phyloP scores from a whole-genome alignment of 179 eudicot species.

The Amaranthus tricolor region DNA sequence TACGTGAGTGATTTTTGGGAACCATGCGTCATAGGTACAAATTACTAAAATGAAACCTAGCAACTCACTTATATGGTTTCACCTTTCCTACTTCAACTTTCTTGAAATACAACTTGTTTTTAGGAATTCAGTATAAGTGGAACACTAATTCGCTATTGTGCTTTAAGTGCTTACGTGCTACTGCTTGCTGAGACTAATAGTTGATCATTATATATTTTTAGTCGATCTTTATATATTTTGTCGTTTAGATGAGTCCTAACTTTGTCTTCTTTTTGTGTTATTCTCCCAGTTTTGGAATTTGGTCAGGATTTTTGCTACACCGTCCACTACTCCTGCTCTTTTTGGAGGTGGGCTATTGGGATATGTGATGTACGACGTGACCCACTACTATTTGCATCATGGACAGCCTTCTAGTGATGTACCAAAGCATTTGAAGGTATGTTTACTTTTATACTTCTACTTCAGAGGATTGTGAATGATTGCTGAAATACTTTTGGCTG shows the following conservation, averaged over 20 bases:
- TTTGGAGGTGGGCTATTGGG: slow-evolving; percentile 85
- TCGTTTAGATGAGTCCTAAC: background rate
- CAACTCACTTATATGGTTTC: no score
- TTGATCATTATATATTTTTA: background rate
- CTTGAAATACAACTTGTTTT: no score
- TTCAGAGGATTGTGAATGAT: background rate
- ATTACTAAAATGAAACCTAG: no score
- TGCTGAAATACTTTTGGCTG: no score
- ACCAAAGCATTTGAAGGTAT: slow-evolving; percentile 73
- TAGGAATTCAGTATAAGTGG: no score
- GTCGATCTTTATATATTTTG: background rate
- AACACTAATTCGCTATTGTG: no score
- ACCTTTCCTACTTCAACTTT: no score
- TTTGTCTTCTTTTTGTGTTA: slow-evolving; percentile 8
- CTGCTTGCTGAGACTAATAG: no score
- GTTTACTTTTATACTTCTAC: slow-evolving; percentile 10
- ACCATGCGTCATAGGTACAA: no score
- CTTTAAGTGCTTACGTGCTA: no score
- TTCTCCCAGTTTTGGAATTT: slow-evolving; percentile 69
- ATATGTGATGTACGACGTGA: slow-evolving; percentile 85
- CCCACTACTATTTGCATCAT: slow-evolving; percentile 92
- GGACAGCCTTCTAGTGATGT: slow-evolving; percentile 64
- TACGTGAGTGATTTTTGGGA: no score
- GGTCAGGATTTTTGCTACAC: slow-evolving; percentile 54
- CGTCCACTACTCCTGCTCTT: slow-evolving; percentile 70